Evolutionary conservation across 176 grass and related monocot genomes (phyloP).

Genomic region (sorghum (Sorghum bicolor)): DNA sequence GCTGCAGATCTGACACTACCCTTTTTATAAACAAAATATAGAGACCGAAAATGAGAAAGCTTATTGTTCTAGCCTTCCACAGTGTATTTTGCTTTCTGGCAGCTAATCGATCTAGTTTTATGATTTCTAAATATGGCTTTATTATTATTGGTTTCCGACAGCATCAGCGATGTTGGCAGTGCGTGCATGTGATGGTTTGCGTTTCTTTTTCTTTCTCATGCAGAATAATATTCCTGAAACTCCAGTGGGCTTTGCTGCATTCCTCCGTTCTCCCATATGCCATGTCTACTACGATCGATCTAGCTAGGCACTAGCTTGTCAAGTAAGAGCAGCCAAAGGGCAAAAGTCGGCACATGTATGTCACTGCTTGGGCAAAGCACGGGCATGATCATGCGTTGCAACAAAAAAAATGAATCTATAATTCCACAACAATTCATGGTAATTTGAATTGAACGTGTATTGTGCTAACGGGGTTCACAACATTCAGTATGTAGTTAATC

Average conservation of each 20-base stretch:
- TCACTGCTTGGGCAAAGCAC: too few relatives aligned
- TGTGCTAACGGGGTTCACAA: too few relatives aligned
- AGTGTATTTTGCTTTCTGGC: neutral
- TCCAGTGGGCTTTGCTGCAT: neutral
- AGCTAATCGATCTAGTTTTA: neutral
- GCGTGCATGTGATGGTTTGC: slow-evolving; percentile 19
- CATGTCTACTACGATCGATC: neutral
- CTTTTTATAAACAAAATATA: neutral
- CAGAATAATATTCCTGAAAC: slow-evolving; percentile 18
- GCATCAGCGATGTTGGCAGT: slow-evolving; percentile 40
- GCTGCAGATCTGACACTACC: neutral
- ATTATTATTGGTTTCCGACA: slow-evolving; percentile 34
- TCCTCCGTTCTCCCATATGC: neutral
- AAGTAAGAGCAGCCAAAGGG: neutral
- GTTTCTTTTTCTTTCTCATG: slow-evolving; percentile 3
- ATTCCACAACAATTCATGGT: too few relatives aligned
- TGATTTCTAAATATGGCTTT: slow-evolving; percentile 14
- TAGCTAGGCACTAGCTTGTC: neutral
- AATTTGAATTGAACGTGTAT: too few relatives aligned
- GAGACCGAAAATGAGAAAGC: neutral
- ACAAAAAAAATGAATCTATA: too few relatives aligned
- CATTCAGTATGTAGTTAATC: too few relatives aligned
- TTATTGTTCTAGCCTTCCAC: neutral
- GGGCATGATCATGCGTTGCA: too few relatives aligned
- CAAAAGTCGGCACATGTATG: neutral